These are phyloP conservation scores for Hymenoscyphus albidus DNA, from an alignment of 2,329 filamentous ascomycete genomes.

Conservation along the genomic window DNA sequence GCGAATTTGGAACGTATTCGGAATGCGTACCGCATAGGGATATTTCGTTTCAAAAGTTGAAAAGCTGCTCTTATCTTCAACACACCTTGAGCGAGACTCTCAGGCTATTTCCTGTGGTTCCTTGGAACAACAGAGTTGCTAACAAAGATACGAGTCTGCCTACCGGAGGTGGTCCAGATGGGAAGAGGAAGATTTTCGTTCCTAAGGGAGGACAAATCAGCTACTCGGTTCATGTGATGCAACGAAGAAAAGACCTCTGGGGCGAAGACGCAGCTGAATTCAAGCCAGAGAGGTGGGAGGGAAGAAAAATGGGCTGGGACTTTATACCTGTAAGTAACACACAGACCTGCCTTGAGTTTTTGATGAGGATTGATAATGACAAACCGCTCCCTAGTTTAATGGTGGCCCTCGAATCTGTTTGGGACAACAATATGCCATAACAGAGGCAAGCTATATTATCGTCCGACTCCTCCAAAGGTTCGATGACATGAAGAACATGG, in stretches of 20 bases:
- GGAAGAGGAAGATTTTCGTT: conserved; percentile 33
- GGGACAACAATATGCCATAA: conserved; percentile 69
- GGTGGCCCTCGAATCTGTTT: conserved; percentile 53
- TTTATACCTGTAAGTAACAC: conserved; percentile 7
- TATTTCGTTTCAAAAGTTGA: conserved; percentile 18
- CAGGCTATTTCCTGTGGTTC: conserved; percentile 44
- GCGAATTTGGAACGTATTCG: conserved; percentile 33
- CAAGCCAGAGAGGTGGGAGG: conserved; percentile 26
- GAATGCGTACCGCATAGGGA: conserved; percentile 4
- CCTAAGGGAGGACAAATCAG: conserved; percentile 26
- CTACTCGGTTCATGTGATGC: conserved; percentile 25
- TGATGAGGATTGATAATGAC: neutral
- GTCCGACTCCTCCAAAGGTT: conserved; percentile 69
- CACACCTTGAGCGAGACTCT: conserved; percentile 39
- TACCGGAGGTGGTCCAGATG: conserved; percentile 36
- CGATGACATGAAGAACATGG: conserved; percentile 51
- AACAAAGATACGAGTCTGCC: conserved; percentile 41
- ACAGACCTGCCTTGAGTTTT: neutral
- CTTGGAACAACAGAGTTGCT: conserved; percentile 49
- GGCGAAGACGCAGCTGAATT: conserved; percentile 49
- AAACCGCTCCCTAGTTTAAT: conserved; percentile 28
- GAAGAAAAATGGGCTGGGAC: conserved; percentile 20
- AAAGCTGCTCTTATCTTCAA: conserved; percentile 25
- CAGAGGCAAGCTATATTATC: conserved; percentile 68
- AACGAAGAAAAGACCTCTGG: conserved; percentile 53